A percentile compares a stretch with the other conserved stretches of the same genome.
Conservation (phyloP, 257 asterid species). For the Orobanche coerulescens region DNA sequence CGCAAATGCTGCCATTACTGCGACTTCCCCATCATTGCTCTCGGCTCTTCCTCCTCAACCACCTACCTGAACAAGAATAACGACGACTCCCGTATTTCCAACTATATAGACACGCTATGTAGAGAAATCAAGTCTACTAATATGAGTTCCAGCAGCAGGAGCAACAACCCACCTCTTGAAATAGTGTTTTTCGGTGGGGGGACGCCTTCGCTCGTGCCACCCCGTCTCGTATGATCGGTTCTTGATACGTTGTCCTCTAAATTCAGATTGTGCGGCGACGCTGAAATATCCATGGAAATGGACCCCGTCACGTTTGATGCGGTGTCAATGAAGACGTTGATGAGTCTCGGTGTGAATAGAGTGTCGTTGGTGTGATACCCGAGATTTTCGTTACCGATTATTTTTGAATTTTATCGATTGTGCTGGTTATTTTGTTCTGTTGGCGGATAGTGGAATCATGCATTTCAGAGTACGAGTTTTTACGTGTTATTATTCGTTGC, state of each 20-base stretch:
- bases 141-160: conserved; percentile 11
- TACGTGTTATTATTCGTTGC: too few relatives aligned
- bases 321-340: conserved; percentile 41
- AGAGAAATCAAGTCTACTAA: conserved; percentile 62
- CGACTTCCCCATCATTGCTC: conserved; percentile 85
- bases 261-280: conserved; percentile 48
- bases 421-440: too few relatives aligned
- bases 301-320: conserved; percentile 86
- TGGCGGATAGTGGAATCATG: too few relatives aligned
- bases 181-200: conserved; percentile 91
- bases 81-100: conserved; percentile 58
- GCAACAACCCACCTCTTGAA: conserved; percentile 61
- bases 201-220: conserved; percentile 87
- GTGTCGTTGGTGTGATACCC: conserved; percentile 90
- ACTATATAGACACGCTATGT: conserved; percentile 54
- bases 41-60: conserved; percentile 43
- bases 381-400: too few relatives aligned
- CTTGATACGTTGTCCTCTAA: conserved; percentile 45
- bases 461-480: too few relatives aligned
- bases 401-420: too few relatives aligned
- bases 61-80: background rate
- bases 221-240: conserved; percentile 47
- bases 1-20: conserved; percentile 93
- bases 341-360: conserved; percentile 68
- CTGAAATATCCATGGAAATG: conserved; percentile 94